phyloP scores from a whole-genome alignment of 306 rosid species.

The Carpinus viminea region DNA sequence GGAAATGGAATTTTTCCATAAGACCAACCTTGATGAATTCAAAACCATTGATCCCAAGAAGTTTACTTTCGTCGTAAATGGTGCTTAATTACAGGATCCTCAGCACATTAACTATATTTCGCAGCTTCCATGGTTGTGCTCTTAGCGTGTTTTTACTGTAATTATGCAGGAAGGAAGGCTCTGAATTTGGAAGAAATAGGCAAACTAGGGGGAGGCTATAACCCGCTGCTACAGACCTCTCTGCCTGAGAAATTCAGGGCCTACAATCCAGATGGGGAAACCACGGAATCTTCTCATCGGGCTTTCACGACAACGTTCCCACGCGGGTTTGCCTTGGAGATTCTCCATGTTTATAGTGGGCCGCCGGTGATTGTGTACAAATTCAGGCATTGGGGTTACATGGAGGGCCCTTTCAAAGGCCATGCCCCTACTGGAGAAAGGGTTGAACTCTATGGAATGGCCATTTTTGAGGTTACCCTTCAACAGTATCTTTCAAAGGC shows the following conservation, averaged over 20 bases:
- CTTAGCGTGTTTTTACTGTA: too few relatives aligned
- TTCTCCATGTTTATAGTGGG: conserved; percentile 52
- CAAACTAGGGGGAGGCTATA: conserved; percentile 70
- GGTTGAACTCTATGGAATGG: conserved; percentile 52
- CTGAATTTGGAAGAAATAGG: conserved; percentile 37
- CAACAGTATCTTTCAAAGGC: too few relatives aligned
- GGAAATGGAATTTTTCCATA: conserved; percentile 66
- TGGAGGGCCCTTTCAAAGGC: conserved; percentile 80
- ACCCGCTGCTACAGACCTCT: conserved; percentile 49
- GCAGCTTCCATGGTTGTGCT: not conserved
- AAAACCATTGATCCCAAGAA: conserved; percentile 49
- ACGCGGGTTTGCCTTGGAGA: conserved; percentile 64
- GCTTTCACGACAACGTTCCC: conserved; percentile 60
- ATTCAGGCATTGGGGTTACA: conserved; percentile 76
- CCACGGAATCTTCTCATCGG: conserved; percentile 47
- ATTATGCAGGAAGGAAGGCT: conserved; percentile 44
- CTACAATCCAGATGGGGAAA: conserved; percentile 54
- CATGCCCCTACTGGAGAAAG: conserved; percentile 54
- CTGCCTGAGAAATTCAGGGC: conserved; percentile 46
- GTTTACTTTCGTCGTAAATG: conserved; percentile 53
- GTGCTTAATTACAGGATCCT: conserved; percentile 17
- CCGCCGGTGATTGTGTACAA: conserved; percentile 61
- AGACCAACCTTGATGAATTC: conserved; percentile 33
- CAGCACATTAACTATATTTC: not conserved
- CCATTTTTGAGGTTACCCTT: conserved; percentile 44